Evolutionary conservation across 2,329 filamentous ascomycete genomes (phyloP).

Genomic region (Ceratocystis huliohia): DNA sequence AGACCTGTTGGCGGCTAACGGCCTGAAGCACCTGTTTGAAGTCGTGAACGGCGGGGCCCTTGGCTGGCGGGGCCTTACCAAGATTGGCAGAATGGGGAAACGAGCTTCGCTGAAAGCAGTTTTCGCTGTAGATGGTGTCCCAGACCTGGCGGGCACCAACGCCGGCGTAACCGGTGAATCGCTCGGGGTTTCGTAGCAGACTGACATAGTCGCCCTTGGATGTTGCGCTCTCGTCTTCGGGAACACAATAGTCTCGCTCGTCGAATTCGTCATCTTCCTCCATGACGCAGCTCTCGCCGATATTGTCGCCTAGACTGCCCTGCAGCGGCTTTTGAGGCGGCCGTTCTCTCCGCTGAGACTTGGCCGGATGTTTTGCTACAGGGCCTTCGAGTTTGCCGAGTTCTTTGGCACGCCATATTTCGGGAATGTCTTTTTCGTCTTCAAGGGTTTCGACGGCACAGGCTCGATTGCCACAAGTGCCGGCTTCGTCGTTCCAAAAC

Average conservation of each 20-base stretch:
- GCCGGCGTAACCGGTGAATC: slow-evolving; percentile 88
- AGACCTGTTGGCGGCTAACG: slow-evolving; percentile 46
- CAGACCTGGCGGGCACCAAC: slow-evolving; percentile 79
- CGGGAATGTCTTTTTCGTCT: slow-evolving; percentile 85
- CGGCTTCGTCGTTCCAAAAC: slow-evolving; percentile 87
- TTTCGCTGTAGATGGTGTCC: slow-evolving; percentile 94
- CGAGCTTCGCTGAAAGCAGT: slow-evolving; percentile 70
- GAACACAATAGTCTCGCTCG: slow-evolving; percentile 90
- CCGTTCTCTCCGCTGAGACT: slow-evolving; percentile 56
- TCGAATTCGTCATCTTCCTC: slow-evolving; percentile 97
- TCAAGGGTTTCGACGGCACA: slow-evolving; percentile 93
- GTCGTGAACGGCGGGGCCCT: slow-evolving; percentile 44
- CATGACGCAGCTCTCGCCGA: slow-evolving; percentile 90
- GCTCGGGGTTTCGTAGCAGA: slow-evolving; percentile 24
- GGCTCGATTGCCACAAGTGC: slow-evolving; percentile 92
- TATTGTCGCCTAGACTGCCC: slow-evolving; percentile 69
- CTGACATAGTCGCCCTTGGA: slow-evolving; percentile 66
- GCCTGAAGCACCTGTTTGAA: slow-evolving; percentile 49
- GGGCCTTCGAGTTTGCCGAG: slow-evolving; percentile 86
- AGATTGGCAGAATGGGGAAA: slow-evolving; percentile 48
- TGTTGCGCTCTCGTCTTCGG: slow-evolving; percentile 77
- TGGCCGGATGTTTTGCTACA: slow-evolving; percentile 75
- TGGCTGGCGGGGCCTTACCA: slow-evolving; percentile 31
- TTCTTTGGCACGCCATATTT: slow-evolving; percentile 82
- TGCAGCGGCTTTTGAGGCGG: slow-evolving; percentile 57